These are phyloP conservation scores for Candida verbasci DNA, from an alignment of 805 yeast species.

Conservation along the genomic window DNA sequence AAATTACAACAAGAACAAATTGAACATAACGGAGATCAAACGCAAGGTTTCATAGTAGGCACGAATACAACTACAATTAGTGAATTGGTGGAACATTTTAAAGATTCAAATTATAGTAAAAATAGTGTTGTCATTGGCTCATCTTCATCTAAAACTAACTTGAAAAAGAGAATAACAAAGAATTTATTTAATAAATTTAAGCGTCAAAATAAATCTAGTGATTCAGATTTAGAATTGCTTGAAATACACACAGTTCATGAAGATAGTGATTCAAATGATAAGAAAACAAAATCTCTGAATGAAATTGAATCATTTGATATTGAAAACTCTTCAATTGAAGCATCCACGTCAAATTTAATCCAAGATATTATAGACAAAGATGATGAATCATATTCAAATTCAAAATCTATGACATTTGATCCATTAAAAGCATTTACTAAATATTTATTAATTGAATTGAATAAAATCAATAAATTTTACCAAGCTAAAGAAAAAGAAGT, in stretches of 20 bases:
- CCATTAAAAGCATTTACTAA: conserved; percentile 43
- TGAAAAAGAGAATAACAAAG: conserved; percentile 7
- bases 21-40: conserved; percentile 18
- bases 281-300: neutral
- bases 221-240: conserved; percentile 4
- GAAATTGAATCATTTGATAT: conserved; percentile 5
- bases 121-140: neutral
- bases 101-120: conserved; percentile 1
- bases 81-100: conserved; percentile 19
- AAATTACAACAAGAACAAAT: conserved; percentile 43
- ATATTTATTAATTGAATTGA: conserved; percentile 44
- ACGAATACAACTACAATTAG: conserved; percentile 21
- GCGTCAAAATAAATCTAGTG: neutral
- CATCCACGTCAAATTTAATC: conserved; percentile 1
- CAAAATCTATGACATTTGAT: conserved; percentile 9
- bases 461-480: conserved; percentile 52
- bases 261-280: conserved; percentile 1
- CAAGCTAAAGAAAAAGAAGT: conserved; percentile 42
- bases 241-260: conserved; percentile 2
- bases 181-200: conserved; percentile 6
- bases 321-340: conserved; percentile 3
- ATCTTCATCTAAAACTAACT: neutral
- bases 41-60: conserved; percentile 16
- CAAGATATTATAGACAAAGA: conserved; percentile 4
- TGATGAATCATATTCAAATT: conserved; percentile 9